Percentiles rank a stretch among this genome's conserved stretches.
Evolutionary conservation across 2,329 filamentous ascomycete genomes (phyloP).

Genomic region (Trichophyton rubrum): DNA sequence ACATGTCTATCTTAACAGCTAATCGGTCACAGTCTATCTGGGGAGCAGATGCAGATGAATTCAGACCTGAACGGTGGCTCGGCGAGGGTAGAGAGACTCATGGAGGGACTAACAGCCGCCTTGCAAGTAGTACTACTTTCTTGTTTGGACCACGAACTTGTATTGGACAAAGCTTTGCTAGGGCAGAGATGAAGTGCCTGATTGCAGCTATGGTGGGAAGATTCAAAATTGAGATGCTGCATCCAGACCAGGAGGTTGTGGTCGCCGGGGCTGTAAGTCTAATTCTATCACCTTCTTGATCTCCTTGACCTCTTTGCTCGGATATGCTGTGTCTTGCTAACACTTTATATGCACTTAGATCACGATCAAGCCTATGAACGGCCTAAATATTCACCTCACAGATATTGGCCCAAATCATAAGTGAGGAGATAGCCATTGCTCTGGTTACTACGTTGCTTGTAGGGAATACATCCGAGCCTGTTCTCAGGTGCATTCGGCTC

Average conservation of each 20-base stretch:
- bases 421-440: background rate
- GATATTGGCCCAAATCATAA: background rate
- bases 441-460: background rate
- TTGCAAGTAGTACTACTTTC: constrained; percentile 30
- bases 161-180: constrained; percentile 33
- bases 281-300: too few relatives aligned
- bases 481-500: too few relatives aligned
- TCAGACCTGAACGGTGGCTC: constrained; percentile 69
- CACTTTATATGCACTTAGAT: background rate
- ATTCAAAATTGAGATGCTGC: constrained; percentile 17
- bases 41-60: constrained; percentile 59
- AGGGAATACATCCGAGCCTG: too few relatives aligned
- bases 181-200: constrained; percentile 29
- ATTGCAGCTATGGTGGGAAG: constrained; percentile 28
- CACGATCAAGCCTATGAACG: background rate
- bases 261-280: constrained; percentile 24
- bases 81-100: constrained; percentile 44
- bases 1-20: constrained; percentile 55
- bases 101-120: constrained; percentile 30
- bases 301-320: too few relatives aligned
- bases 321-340: background rate
- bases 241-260: constrained; percentile 26
- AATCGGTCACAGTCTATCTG: constrained; percentile 60
- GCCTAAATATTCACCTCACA: background rate
- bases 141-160: constrained; percentile 28